Evolutionary conservation across 164 flowering plant genomes (phyloP).

Genomic region (Umbellularia californica): DNA sequence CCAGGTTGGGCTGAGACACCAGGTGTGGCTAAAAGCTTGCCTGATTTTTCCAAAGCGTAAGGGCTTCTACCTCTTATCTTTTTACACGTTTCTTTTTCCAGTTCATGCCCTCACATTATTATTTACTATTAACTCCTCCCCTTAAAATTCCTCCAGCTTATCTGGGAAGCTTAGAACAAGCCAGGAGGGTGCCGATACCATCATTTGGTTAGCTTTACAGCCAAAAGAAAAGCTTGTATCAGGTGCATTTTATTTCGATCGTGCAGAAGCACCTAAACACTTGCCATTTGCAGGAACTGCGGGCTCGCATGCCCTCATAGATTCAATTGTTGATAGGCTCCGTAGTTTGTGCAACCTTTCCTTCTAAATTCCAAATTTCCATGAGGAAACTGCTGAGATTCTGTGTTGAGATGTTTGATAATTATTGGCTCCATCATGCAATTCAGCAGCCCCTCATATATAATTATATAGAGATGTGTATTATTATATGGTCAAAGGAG

Average conservation of each 20-base stretch:
- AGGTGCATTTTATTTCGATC: constrained; percentile 83
- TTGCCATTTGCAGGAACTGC: constrained; percentile 55
- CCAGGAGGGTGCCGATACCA: constrained; percentile 86
- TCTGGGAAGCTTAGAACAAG: constrained; percentile 75
- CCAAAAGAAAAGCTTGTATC: constrained; percentile 71
- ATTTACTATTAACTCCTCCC: background rate
- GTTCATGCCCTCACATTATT: background rate
- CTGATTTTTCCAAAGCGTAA: constrained; percentile 60
- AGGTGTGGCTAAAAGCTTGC: constrained; percentile 76
- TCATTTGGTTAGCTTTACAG: constrained; percentile 83
- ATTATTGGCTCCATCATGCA: no score
- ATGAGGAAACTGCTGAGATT: background rate
- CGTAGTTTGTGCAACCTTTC: constrained; percentile 28
- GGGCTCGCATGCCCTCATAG: constrained; percentile 50
- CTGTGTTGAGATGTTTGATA: background rate
- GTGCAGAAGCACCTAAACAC: constrained; percentile 83
- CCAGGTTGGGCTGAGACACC: constrained; percentile 99
- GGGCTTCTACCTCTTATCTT: constrained; percentile 1
- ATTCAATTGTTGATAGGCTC: constrained; percentile 44
- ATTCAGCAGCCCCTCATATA: no score
- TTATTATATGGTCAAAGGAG: no score
- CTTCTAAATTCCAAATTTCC: background rate
- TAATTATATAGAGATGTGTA: no score
- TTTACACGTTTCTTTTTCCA: background rate
- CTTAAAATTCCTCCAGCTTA: constrained; percentile 34